Evolutionary conservation across 345 rosid genomes (phyloP).

Genomic region (Ailanthus altissimus): DNA sequence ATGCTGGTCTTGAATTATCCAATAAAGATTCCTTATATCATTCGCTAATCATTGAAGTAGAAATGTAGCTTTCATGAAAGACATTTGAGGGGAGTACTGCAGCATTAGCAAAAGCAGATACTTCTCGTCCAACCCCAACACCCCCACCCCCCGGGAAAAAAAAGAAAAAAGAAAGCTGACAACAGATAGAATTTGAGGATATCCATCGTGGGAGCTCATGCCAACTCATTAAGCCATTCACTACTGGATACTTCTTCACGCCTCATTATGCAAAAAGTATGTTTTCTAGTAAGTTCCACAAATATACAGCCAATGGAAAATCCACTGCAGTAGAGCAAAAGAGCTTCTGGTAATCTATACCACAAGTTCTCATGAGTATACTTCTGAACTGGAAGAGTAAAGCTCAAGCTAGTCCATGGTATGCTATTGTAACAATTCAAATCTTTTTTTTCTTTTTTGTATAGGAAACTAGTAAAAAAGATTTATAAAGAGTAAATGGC

Average conservation of each 20-base stretch:
- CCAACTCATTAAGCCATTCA: conserved; percentile 71
- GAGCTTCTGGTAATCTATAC: conserved; percentile 93
- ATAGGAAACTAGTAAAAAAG: no score
- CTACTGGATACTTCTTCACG: conserved; percentile 76
- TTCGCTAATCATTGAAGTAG: conserved; percentile 47
- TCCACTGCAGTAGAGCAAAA: conserved; percentile 88
- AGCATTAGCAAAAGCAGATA: conserved; percentile 82
- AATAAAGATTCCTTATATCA: neutral
- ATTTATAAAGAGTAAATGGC: neutral
- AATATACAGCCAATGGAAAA: conserved; percentile 78
- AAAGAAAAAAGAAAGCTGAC: no score
- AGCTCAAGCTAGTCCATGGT: conserved; percentile 80
- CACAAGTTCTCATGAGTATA: conserved; percentile 83
- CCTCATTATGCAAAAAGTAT: conserved; percentile 78
- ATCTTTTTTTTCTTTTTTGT: no score
- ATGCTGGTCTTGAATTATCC: neutral
- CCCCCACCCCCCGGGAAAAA: no score
- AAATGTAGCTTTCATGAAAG: conserved; percentile 87
- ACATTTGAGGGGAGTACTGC: conserved; percentile 72
- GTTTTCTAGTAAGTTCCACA: conserved; percentile 77
- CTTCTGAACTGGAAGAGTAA: conserved; percentile 78
- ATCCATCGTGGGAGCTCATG: conserved; percentile 79
- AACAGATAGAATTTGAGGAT: conserved; percentile 86
- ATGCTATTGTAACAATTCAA: conserved; percentile 73
- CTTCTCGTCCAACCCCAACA: no score